These are phyloP conservation scores for Oropetium thomaeum DNA, from an alignment of 176 grass and related monocot genomes.

Conservation along the genomic window DNA sequence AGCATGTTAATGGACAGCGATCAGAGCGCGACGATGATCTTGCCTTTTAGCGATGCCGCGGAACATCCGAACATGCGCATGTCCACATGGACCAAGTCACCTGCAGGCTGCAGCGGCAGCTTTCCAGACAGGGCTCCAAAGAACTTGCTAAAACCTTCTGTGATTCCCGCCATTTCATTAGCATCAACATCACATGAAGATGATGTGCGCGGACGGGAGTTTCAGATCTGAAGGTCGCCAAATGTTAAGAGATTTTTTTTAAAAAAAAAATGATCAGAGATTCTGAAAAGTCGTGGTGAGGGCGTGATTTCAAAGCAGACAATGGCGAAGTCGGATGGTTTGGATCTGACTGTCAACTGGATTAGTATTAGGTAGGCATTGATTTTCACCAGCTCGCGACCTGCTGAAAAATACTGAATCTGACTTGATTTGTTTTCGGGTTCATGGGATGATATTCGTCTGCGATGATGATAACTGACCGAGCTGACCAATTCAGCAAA, in stretches of 20 bases:
- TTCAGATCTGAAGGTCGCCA: constrained; percentile 23
- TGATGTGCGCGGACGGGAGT: background rate
- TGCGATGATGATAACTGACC: too few relatives aligned
- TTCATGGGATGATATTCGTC: background rate
- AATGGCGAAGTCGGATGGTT: background rate
- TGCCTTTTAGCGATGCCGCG: background rate
- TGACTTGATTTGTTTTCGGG: background rate
- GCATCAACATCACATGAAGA: background rate
- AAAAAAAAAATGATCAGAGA: too few relatives aligned
- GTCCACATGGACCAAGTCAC: constrained; percentile 27
- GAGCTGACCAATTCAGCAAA: background rate
- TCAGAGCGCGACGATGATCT: constrained; percentile 28
- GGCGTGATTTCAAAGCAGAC: background rate
- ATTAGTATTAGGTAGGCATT: background rate
- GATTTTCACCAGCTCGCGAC: background rate
- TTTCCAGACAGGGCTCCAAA: background rate
- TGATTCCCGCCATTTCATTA: background rate
- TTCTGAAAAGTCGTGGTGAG: constrained; percentile 11
- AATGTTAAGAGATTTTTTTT: too few relatives aligned
- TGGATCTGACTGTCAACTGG: background rate
- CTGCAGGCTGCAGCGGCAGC: constrained; percentile 19
- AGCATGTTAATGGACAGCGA: background rate
- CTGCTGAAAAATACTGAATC: background rate
- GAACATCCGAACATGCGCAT: constrained; percentile 14
- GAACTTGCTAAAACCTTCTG: constrained; percentile 24